Evolutionary conservation across 441 rosid genomes (phyloP), one percentile per base, ranked within the genome.

Genomic region (Sinapis alba): DNA sequence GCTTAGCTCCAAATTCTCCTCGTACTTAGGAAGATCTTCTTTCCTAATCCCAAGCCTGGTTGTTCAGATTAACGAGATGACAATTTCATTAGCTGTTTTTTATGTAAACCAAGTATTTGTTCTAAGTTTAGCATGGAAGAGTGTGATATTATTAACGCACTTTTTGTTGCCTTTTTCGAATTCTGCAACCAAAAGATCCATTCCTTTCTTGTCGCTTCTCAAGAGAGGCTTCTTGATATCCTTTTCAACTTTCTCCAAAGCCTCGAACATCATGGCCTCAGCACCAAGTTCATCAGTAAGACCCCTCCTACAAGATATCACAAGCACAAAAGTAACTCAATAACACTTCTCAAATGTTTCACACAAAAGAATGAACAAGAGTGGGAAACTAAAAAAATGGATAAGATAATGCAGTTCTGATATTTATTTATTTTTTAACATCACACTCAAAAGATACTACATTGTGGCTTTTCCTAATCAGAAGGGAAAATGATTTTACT

Each of bases 191-290:
- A 96, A 86, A 83, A 93, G 89, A 80, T 90, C 85, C 98, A 93
- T 93, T 79, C 89, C 93, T 84, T 89, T 86, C 90, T 90, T 88
- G 73, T 96, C 99, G 34, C 84, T 75, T 86, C 98, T 90, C 94
- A 96, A 68, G 20, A 96, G 94, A 83, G 98, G 98, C 77, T 90
- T 90, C 85, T 96, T 90, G 32, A 96, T 84, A 74, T 96, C 96
- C 27, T 86, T 90, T 59, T 96, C 99, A 69, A 94, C 87, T 83
- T 94, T 96, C 69, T 94, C 99, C 79, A 96, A 74, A 62, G 98
- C 98, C 74, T 96, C 93, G 78, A 94, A 87, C 97, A 92, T 93
- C 99, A 91, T 86, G 67, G 88, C 88, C 89, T 96, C 98, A 7
- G 87, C 90, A 79, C 98, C 98, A 62, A 86, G 89, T 71, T 92